Percentiles rank a stretch among this genome's conserved stretches.
phyloP scores from a whole-genome alignment of 257 asterid genomes.

The Plectranthus barbatus region DNA sequence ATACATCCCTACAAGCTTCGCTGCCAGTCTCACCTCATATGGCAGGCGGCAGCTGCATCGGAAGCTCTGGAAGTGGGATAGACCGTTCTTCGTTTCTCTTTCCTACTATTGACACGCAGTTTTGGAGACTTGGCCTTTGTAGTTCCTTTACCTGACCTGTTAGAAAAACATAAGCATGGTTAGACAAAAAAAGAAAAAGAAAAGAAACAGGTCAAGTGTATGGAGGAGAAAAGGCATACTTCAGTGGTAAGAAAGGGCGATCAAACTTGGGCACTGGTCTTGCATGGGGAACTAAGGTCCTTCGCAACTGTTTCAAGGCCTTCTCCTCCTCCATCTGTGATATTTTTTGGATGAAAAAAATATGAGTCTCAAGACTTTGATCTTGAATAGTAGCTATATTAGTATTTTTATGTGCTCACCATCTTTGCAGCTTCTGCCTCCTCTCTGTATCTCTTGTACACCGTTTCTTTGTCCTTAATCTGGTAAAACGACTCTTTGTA shows the following conservation, averaged over 20 bases:
- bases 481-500: conserved; percentile 17
- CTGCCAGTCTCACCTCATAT: conserved; percentile 51
- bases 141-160: conserved; percentile 59
- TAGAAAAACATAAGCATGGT: not conserved
- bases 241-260: conserved; percentile 78
- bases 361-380: not conserved
- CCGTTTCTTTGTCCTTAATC: conserved; percentile 81
- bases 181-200: not conserved
- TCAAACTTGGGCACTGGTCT: conserved; percentile 71
- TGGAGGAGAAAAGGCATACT: conserved; percentile 26
- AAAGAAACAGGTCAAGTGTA: not conserved
- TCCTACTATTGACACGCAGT: conserved; percentile 42
- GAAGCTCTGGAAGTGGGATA: conserved; percentile 26
- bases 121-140: conserved; percentile 81
- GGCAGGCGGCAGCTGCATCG: conserved; percentile 42
- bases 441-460: conserved; percentile 76
- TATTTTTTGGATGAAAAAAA: not conserved
- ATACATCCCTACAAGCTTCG: not conserved
- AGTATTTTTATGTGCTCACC: conserved; percentile 27
- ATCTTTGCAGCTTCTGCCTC: conserved; percentile 78
- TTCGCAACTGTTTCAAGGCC: conserved; percentile 75
- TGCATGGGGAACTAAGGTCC: conserved; percentile 80
- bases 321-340: conserved; percentile 89
- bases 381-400: not conserved
- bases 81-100: conserved; percentile 44